phyloP scores from a whole-genome alignment of 2,329 filamentous ascomycete species.

The Boeremia lycopersici region DNA sequence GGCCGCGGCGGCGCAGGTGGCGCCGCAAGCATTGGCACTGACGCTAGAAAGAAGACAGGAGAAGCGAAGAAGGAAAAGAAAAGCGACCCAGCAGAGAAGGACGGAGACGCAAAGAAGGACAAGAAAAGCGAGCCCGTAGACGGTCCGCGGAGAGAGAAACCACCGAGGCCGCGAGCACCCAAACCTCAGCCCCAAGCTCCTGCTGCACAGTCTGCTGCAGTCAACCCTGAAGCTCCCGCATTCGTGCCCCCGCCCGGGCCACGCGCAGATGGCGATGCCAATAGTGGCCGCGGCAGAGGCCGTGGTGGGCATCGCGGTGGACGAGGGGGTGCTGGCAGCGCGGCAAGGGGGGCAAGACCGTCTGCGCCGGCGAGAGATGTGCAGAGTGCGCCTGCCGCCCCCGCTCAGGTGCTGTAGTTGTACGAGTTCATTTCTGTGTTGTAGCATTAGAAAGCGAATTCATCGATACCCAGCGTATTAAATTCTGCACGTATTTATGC shows the following conservation, averaged over 20 bases:
- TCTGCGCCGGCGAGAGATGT: constrained; percentile 22
- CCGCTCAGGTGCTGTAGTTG: constrained; percentile 2
- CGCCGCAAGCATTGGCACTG: constrained; percentile 12
- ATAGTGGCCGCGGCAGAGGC: constrained; percentile 8
- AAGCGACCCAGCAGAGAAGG: neutral
- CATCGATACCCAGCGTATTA: neutral
- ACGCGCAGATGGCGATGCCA: neutral
- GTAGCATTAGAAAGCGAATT: neutral
- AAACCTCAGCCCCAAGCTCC: neutral
- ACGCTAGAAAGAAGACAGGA: constrained; percentile 10
- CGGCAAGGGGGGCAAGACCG: constrained; percentile 27
- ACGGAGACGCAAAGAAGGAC: constrained; percentile 30
- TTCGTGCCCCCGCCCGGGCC: neutral
- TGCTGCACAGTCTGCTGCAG: neutral
- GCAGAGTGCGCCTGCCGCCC: constrained; percentile 4
- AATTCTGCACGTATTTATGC: no score
- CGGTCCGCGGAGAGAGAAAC: constrained; percentile 23
- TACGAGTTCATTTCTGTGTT: neutral
- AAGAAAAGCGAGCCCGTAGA: constrained; percentile 28
- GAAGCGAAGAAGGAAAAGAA: constrained; percentile 22
- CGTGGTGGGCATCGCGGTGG: constrained; percentile 29
- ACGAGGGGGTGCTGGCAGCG: constrained; percentile 29
- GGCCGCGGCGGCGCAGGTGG: constrained; percentile 29
- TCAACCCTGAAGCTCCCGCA: constrained; percentile 1
- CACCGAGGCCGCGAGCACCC: neutral